phyloP scores from a whole-genome alignment of 176 grass and related monocot species.

The Aegilops sharonensis region DNA sequence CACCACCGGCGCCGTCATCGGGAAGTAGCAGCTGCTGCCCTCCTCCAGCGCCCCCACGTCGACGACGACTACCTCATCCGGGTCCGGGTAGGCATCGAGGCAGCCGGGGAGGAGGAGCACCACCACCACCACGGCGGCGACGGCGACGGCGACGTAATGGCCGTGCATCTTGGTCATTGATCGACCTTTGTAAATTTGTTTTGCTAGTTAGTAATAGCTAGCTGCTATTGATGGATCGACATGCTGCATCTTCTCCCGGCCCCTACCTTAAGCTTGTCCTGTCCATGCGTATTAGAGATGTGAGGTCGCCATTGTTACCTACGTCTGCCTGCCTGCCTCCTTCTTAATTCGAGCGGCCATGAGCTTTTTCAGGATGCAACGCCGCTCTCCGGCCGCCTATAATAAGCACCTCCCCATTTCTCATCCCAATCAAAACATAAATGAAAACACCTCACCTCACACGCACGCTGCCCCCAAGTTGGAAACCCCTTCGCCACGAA shows the following conservation, averaged over 20 bases:
- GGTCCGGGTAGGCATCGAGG: background rate
- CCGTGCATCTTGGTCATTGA: background rate
- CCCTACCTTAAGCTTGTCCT: no score
- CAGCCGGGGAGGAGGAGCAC: background rate
- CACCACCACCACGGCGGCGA: background rate
- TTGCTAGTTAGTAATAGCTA: background rate
- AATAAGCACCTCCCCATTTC: background rate
- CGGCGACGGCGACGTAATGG: background rate
- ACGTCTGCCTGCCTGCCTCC: background rate
- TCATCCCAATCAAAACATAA: no score
- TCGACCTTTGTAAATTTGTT: background rate
- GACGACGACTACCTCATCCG: background rate
- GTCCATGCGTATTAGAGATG: background rate
- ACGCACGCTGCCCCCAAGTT: no score
- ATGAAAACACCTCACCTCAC: no score
- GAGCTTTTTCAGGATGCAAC: background rate
- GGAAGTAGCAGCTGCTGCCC: conserved; percentile 22
- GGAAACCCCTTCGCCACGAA: no score
- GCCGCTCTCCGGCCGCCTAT: background rate
- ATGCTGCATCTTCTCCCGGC: background rate
- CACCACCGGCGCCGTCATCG: conserved; percentile 5
- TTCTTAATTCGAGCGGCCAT: background rate
- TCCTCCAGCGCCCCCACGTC: background rate
- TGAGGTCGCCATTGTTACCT: background rate
- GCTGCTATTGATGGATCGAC: no score